These are phyloP conservation scores for Dothistroma pini DNA, from an alignment of 2,329 filamentous ascomycete genomes.

Conservation along the genomic window DNA sequence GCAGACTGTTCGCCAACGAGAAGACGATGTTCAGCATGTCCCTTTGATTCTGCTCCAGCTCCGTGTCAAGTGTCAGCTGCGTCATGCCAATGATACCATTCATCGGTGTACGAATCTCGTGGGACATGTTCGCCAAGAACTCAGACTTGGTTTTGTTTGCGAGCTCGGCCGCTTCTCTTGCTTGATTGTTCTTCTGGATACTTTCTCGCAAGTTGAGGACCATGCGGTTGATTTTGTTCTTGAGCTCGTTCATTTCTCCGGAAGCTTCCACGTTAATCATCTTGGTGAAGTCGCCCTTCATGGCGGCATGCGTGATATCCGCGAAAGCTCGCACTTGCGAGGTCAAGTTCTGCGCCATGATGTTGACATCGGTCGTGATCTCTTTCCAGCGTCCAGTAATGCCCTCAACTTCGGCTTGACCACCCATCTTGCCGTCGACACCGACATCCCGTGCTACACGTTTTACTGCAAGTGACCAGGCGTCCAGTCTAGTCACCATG, in stretches of 20 bases:
- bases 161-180: constrained; percentile 90
- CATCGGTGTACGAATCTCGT: constrained; percentile 96
- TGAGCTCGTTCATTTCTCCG: constrained; percentile 98
- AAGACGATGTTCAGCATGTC: constrained; percentile 99
- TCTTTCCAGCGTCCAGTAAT: constrained; percentile 96
- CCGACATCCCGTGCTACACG: constrained; percentile 94
- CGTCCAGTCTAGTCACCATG: constrained; percentile 94
- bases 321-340: constrained; percentile 97
- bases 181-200: constrained; percentile 94
- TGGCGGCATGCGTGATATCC: constrained; percentile 96
- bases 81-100: constrained; percentile 99
- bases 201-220: constrained; percentile 91
- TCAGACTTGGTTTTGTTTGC: constrained; percentile 99
- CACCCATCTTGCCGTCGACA: constrained; percentile 97
- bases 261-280: constrained; percentile 95
- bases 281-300: constrained; percentile 95
- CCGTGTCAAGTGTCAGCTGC: constrained; percentile 87
- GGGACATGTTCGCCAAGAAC: constrained; percentile 98
- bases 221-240: constrained; percentile 99
- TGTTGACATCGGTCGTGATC: constrained; percentile 95
- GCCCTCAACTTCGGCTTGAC: constrained; percentile 89
- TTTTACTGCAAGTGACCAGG: constrained; percentile 95
- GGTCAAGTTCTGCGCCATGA: constrained; percentile 78
- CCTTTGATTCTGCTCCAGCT: constrained; percentile 89
- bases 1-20: constrained; percentile 88